phyloP scores from a whole-genome alignment of 2,329 filamentous ascomycete genomes.

The Neocatenulostroma microsporum region DNA sequence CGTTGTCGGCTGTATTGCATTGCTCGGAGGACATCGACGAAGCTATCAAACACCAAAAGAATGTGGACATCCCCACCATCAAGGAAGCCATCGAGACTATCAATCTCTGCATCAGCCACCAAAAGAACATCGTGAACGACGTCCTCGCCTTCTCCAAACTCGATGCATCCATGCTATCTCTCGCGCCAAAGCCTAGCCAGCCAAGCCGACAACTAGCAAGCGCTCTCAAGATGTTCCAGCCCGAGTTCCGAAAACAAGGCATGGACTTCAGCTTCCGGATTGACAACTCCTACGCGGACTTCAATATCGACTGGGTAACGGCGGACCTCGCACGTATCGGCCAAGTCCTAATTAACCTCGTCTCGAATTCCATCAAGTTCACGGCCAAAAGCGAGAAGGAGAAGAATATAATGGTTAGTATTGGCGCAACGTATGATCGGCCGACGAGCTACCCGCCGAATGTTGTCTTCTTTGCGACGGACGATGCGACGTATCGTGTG shows the following conservation, averaged over 20 bases:
- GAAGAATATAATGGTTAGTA: conserved; percentile 19
- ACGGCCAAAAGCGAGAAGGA: conserved; percentile 20
- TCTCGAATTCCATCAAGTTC: conserved; percentile 29
- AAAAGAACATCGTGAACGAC: conserved; percentile 36
- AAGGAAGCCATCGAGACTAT: conserved; percentile 29
- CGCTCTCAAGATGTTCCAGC: conserved; percentile 30
- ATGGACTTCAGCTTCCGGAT: conserved; percentile 23
- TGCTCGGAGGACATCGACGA: conserved; percentile 37
- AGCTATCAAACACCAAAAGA: conserved; percentile 14
- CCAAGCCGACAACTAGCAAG: conserved; percentile 22
- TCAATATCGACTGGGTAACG: conserved; percentile 18
- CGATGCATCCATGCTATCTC: conserved; percentile 25
- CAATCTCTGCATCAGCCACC: conserved; percentile 37
- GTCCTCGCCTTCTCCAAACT: conserved; percentile 31
- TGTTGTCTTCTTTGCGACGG: conserved; percentile 38
- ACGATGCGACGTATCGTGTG: conserved; percentile 30
- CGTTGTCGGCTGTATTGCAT: conserved; percentile 33
- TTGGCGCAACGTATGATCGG: conserved; percentile 23
- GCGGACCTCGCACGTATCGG: conserved; percentile 24
- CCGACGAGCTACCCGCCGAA: conserved; percentile 38
- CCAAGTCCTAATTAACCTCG: conserved; percentile 27
- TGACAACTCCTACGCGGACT: conserved; percentile 20
- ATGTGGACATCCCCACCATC: conserved; percentile 17
- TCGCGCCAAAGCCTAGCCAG: conserved; percentile 21
- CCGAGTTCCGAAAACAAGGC: conserved; percentile 25